Base-by-base conservation (phyloP, 495 filamentous ascomycete genomes). In the Thozetella sp. region DNA sequence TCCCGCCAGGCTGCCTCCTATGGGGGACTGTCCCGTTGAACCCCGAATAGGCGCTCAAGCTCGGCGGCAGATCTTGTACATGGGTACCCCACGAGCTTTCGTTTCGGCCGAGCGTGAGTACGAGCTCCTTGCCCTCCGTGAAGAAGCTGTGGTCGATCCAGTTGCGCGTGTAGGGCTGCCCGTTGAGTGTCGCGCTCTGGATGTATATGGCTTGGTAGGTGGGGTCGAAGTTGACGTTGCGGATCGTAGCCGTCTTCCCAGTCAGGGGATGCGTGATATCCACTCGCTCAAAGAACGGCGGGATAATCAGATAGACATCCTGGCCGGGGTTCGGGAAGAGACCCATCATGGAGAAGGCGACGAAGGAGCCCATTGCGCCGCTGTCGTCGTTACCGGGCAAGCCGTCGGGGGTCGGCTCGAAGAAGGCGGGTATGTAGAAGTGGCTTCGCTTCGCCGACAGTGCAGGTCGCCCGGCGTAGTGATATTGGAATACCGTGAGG, bases 81-180 rank as follows among this genome's bases (percentile, higher is more conserved):
- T 66, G 69, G 3, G 84, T 90, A 0, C 89, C 90, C 90, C 90
- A 92, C 0, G 63, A 53, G 65, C 88, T 91, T 71, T 92, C 90
- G 34, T 76, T 82, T 12, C 65, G 67, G 0, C 90, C 90, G 3
- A 93, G 69, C 24, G 77, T 83, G 60, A 93, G 72, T 37, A 91
- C 87, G 25, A 92, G 77, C 67, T 86, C 85, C 70, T 83, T 83
- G 10, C 90, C 90, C 37, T 89, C 77, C 0, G 85, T 83, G 65
- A 92, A 92, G 65, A 93, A 92, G 51, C 85, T 86, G 63, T 93
- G 89, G 17, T 82, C 82, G 30, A 93, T 80, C 89, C 89, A 93
- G 61, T 80, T 92, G 76, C 79, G 87, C 0, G 75, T 86, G 45
- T 90, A 93, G 2, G 77, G 69, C 60, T 76, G 59, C 2, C 89